phyloP scores from a whole-genome alignment of 108 stramenopile species.

The Pseudonitzschia multiseries region DNA sequence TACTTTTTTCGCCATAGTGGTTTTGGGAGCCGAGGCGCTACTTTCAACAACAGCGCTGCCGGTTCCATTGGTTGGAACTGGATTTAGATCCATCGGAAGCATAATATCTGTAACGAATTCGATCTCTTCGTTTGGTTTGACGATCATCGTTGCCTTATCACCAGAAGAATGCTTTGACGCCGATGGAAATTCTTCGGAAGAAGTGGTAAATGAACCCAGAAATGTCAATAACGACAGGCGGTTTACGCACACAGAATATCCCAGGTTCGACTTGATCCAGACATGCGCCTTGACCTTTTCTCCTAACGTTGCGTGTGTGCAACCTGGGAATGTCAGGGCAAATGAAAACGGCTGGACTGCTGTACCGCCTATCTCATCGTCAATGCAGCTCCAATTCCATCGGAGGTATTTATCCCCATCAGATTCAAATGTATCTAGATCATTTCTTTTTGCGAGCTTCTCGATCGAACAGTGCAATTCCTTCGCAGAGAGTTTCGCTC shows the following conservation, averaged over 20 bases:
- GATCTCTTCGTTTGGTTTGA: conserved; percentile 41
- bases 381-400: conserved; percentile 35
- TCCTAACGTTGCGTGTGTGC: conserved; percentile 66
- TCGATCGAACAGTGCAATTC: conserved; percentile 28
- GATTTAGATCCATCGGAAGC: conserved; percentile 39
- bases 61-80: conserved; percentile 39
- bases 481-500: conserved; percentile 32
- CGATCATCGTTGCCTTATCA: conserved; percentile 32
- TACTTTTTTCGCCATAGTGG: neutral
- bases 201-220: conserved; percentile 33
- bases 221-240: conserved; percentile 43
- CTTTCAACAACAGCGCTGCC: conserved; percentile 17
- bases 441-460: conserved; percentile 20
- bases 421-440: conserved; percentile 16
- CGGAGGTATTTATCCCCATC: neutral
- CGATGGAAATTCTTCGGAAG: conserved; percentile 26
- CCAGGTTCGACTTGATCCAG: conserved; percentile 65
- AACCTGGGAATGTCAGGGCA: conserved; percentile 58
- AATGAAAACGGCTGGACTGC: conserved; percentile 67
- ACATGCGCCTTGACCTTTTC: conserved; percentile 60
- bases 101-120: conserved; percentile 31
- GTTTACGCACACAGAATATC: conserved; percentile 54
- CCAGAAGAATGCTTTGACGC: neutral
- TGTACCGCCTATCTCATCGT: conserved; percentile 28
- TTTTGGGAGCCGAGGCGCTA: conserved; percentile 7